These are phyloP conservation scores for Caulochytrium protostelioides DNA, from an alignment of 371 early-diverging fungal species.

Conservation along the genomic window DNA sequence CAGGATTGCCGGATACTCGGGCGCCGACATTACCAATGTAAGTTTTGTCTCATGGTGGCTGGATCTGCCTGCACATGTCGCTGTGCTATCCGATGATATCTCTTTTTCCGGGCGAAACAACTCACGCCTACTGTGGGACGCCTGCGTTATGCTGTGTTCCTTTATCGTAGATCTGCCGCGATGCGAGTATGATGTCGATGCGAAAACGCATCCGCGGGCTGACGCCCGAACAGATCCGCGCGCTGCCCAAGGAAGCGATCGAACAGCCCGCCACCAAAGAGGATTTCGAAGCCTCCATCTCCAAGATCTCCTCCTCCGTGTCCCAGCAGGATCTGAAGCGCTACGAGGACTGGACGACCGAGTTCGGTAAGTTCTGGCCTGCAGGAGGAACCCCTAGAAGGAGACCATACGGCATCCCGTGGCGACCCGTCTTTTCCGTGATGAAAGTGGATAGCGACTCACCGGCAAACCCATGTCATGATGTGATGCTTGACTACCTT, in stretches of 20 bases:
- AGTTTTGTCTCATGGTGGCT: background rate
- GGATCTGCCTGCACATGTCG: no score
- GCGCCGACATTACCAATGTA: slow-evolving; percentile 35
- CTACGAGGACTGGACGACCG: slow-evolving; percentile 33
- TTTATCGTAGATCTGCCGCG: slow-evolving; percentile 26
- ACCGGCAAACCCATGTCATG: no score
- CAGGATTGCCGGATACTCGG: slow-evolving; percentile 26
- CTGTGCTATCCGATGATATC: no score
- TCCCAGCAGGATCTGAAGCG: slow-evolving; percentile 21
- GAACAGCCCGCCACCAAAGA: slow-evolving; percentile 20
- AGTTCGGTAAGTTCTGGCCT: slow-evolving; percentile 14
- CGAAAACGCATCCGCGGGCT: slow-evolving; percentile 24
- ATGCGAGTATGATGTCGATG: slow-evolving; percentile 38
- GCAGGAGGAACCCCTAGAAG: background rate
- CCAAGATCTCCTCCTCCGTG: slow-evolving; percentile 25
- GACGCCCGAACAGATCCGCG: slow-evolving; percentile 24
- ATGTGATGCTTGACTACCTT: no score
- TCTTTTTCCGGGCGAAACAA: no score
- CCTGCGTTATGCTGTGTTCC: no score
- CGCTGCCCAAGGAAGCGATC: slow-evolving; percentile 21
- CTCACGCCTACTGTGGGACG: no score
- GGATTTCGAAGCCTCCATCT: slow-evolving; percentile 20
- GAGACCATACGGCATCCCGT: no score
- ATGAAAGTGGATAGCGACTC: background rate
- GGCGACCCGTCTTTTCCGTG: no score